Evolutionary conservation across 805 yeast genomes (phyloP).

Genomic region (Naumovozyma castellii): DNA sequence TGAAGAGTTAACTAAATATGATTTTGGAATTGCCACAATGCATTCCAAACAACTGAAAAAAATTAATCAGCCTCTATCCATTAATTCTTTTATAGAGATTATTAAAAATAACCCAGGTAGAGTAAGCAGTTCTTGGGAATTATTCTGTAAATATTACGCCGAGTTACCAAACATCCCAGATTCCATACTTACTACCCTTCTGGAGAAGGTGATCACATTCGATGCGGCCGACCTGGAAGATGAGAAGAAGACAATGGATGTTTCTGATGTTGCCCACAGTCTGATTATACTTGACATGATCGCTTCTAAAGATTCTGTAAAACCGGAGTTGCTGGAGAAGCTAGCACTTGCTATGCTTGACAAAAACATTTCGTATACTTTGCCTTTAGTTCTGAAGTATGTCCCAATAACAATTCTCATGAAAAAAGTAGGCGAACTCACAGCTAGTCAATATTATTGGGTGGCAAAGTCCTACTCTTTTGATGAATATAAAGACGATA

Average conservation of each 20-base stretch:
- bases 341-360: conserved; percentile 12
- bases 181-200: conserved; percentile 22
- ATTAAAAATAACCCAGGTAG: conserved; percentile 44
- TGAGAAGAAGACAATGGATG: conserved; percentile 17
- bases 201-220: conserved; percentile 33
- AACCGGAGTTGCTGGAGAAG: conserved; percentile 7
- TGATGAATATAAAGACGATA: conserved; percentile 5
- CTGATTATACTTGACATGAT: conserved; percentile 19
- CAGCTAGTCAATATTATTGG: conserved; percentile 13
- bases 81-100: conserved; percentile 26
- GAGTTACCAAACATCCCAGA: conserved; percentile 12
- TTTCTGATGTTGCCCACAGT: conserved; percentile 17
- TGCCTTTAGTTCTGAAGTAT: conserved; percentile 9
- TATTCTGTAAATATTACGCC: conserved; percentile 28
- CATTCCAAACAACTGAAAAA: conserved; percentile 23
- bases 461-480: conserved; percentile 8
- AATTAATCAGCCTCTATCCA: conserved; percentile 15
- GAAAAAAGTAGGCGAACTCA: conserved; percentile 9
- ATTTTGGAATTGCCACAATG: conserved; percentile 26
- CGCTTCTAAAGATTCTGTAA: conserved; percentile 4
- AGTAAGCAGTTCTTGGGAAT: conserved; percentile 41
- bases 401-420: conserved; percentile 6
- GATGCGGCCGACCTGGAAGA: conserved; percentile 32
- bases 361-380: conserved; percentile 6
- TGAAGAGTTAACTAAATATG: conserved; percentile 23